These are phyloP conservation scores for Zopfia rhizophila DNA, from an alignment of 2,329 filamentous ascomycete species.

Conservation along the genomic window DNA sequence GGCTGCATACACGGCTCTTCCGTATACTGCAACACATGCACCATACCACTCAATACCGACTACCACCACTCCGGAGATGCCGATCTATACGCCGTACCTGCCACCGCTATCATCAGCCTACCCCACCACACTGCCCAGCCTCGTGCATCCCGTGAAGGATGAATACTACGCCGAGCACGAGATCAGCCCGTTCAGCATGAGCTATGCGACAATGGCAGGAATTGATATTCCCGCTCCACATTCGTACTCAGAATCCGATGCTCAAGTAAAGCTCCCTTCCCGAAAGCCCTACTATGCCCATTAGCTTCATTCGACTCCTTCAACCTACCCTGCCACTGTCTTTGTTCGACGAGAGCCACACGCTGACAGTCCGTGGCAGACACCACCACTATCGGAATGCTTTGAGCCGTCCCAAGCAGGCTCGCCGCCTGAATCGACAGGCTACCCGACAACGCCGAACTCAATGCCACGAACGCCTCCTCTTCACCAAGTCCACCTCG, in stretches of 20 bases:
- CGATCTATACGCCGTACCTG: slow-evolving; percentile 67
- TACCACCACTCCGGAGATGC: slow-evolving; percentile 49
- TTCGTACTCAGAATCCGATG: slow-evolving; percentile 73
- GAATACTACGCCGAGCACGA: slow-evolving; percentile 69
- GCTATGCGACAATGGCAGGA: slow-evolving; percentile 72
- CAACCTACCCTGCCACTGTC: slow-evolving; percentile 29
- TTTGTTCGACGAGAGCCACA: slow-evolving; percentile 39
- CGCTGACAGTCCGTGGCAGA: slow-evolving; percentile 64
- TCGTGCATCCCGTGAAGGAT: slow-evolving; percentile 71
- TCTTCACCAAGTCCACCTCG: slow-evolving; percentile 47
- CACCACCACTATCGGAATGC: slow-evolving; percentile 79
- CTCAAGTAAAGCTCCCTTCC: slow-evolving; percentile 75
- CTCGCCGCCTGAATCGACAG: slow-evolving; percentile 53
- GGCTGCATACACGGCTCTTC: slow-evolving; percentile 63
- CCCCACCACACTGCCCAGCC: slow-evolving; percentile 70
- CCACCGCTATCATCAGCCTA: slow-evolving; percentile 55
- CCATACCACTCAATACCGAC: slow-evolving; percentile 52
- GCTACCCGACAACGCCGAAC: slow-evolving; percentile 72
- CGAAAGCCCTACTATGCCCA: slow-evolving; percentile 51
- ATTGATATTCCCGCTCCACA: slow-evolving; percentile 71
- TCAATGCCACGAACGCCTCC: slow-evolving; percentile 78
- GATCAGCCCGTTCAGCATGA: slow-evolving; percentile 74
- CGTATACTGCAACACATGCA: slow-evolving; percentile 59
- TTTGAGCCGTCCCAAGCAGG: slow-evolving; percentile 70
- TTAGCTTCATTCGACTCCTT: slow-evolving; percentile 40